Evolutionary conservation across 768 basidiomycete genomes (phyloP).

Genomic region (Kwoniella bestiolae): DNA sequence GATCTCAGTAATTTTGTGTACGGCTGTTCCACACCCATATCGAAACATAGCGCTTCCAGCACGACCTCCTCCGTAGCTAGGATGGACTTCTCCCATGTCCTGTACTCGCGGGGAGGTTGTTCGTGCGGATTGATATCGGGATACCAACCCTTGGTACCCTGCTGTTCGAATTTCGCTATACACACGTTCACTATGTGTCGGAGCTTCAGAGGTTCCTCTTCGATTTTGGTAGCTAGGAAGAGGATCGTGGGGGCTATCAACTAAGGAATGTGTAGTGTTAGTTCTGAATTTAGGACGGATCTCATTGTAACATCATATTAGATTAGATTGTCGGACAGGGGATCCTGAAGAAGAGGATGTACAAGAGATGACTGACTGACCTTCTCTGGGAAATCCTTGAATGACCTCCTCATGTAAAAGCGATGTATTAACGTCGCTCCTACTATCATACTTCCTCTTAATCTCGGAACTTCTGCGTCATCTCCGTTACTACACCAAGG

Average conservation of each 20-base stretch:
- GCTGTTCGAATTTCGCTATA: conserved; percentile 29
- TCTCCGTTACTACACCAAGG: neutral
- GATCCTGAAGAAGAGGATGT: neutral
- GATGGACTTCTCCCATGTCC: conserved; percentile 40
- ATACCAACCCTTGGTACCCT: conserved; percentile 15
- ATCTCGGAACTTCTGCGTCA: neutral
- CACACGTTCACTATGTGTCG: conserved; percentile 38
- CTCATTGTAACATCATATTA: neutral
- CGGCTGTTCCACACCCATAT: conserved; percentile 48
- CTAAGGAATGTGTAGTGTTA: too few species aligned
- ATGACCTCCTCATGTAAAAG: conserved; percentile 55
- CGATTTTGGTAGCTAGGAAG: conserved; percentile 55
- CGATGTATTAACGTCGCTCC: conserved; percentile 52
- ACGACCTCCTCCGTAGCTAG: conserved; percentile 50
- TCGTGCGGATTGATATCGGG: conserved; percentile 14
- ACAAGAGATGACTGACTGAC: conserved; percentile 16
- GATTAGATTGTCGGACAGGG: neutral
- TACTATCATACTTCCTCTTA: conserved; percentile 33
- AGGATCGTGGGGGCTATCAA: conserved; percentile 46
- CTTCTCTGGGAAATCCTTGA: conserved; percentile 36
- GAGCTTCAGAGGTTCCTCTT: conserved; percentile 49
- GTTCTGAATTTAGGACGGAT: neutral
- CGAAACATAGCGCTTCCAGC: conserved; percentile 53
- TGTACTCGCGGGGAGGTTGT: conserved; percentile 31
- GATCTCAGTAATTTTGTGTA: conserved; percentile 19